Percentiles rank a stretch among this genome's conserved stretches.
These are phyloP conservation scores for Calendula officinalis DNA, from an alignment of 129 eudicot species.

Conservation along the genomic window DNA sequence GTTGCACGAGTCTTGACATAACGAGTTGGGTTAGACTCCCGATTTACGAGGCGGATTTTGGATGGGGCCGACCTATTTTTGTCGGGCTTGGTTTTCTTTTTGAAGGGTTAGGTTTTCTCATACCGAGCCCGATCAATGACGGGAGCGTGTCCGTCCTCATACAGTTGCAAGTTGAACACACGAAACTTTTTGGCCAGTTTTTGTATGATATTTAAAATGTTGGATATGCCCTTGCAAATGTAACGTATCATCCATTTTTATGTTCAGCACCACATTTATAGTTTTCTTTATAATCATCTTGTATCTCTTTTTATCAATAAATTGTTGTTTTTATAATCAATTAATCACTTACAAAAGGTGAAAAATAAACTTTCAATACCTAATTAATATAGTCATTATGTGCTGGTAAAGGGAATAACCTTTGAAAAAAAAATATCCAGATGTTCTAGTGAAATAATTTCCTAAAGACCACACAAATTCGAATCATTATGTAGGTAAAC, in stretches of 20 bases:
- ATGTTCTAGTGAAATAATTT: no score
- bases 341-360: no score
- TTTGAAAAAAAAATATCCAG: no score
- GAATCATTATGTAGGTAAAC: no score
- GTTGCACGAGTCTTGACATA: neutral
- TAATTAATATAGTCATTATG: no score
- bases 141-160: neutral
- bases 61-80: conserved; percentile 5
- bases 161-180: neutral
- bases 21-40: neutral
- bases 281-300: neutral
- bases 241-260: no score
- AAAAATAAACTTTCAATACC: no score
- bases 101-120: neutral
- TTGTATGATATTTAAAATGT: neutral
- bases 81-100: neutral
- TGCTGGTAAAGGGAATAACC: no score
- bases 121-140: conserved; percentile 14
- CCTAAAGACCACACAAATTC: no score
- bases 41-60: neutral
- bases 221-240: no score
- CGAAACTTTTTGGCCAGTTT: conserved; percentile 4
- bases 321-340: no score
- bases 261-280: neutral
- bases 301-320: neutral